A percentile compares a stretch with the other conserved stretches of the same genome.
phyloP scores from a whole-genome alignment of 805 yeast species.

The Starmera quercuum region DNA sequence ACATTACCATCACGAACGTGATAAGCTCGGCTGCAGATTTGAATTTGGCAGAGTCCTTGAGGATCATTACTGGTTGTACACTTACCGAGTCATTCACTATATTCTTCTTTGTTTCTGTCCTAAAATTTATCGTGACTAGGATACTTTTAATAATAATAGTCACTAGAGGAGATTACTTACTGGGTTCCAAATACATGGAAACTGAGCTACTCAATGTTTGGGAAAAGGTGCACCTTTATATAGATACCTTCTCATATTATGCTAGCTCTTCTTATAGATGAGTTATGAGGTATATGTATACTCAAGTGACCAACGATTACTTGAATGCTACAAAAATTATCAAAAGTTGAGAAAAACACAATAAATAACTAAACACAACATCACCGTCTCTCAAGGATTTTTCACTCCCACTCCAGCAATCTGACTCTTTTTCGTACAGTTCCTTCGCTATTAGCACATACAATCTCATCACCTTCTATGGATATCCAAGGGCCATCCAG shows the following conservation, averaged over 20 bases:
- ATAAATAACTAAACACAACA: not conserved
- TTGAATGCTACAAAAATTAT: too few species aligned
- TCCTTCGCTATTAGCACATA: conserved; percentile 38
- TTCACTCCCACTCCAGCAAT: conserved; percentile 36
- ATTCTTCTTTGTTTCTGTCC: conserved; percentile 5
- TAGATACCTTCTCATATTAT: too few species aligned
- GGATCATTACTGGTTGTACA: conserved; percentile 31
- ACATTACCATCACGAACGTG: conserved; percentile 52
- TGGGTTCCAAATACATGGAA: too few species aligned
- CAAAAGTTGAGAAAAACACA: not conserved
- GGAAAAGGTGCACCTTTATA: too few species aligned
- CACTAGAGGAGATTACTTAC: too few species aligned
- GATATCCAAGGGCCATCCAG: conserved; percentile 86
- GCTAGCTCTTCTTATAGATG: too few species aligned
- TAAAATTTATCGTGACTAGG: conserved; percentile 10
- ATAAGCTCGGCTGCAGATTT: conserved; percentile 55
- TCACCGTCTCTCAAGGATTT: not conserved
- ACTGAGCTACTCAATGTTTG: too few species aligned
- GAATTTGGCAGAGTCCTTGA: conserved; percentile 58
- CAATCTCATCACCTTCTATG: conserved; percentile 47
- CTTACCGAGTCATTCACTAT: conserved; percentile 4
- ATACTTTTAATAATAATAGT: conserved; percentile 7
- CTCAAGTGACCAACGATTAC: too few species aligned
- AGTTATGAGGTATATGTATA: too few species aligned
- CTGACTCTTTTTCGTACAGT: conserved; percentile 28